Evolutionary conservation across 208 protist genomes (phyloP), one percentile per base, ranked within the genome.

Genomic region (Trypanosoma caninum): DNA sequence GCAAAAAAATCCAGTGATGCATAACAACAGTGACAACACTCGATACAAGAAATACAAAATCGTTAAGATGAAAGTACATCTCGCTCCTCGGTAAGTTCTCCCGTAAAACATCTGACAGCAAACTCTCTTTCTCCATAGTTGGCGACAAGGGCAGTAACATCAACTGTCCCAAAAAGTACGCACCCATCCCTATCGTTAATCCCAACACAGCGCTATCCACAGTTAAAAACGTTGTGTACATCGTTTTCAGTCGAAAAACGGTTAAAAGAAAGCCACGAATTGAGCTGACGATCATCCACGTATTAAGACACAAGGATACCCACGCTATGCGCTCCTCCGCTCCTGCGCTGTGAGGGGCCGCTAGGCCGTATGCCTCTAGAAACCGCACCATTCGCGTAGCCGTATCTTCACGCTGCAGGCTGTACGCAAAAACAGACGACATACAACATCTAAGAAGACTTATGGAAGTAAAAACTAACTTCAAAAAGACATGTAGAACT

Each of bases 241-340:
- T 83, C 65, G 76, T 72, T 5, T 79, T 82, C 27, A 91, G 56
- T 44, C 81, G 80, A 52, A 91, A 91, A n/a, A 94, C 65, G 10
- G 72, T 74, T 18, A 91, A 62, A 30, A 94, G 68, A n/a, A 84
- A 77, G 11, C 88, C 84, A n/a, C 88, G 88, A 28, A 94, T 76
- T 0, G 82, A 82, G 44, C 40, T 74, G 30, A 77, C 18, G 34
- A 94, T 71, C 75, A 89, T 83, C 74, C 71, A 88, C 38, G 57
- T 72, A 37, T 89, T 91, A n/a, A 94, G 65, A 11, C 18, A 25
- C 30, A 64, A 16, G 16, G 65, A 72, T 5, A 72, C 59, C 59
- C 58, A 72, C 41, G 54, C 59, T 10, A 64, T 41, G 13, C 58
- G 65, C 28, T 65, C 48, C n/a, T 72, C 67, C 9, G 40, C 34